These are phyloP conservation scores for Casuarina equisetifolia DNA, from an alignment of 306 rosid species.

Conservation along the genomic window DNA sequence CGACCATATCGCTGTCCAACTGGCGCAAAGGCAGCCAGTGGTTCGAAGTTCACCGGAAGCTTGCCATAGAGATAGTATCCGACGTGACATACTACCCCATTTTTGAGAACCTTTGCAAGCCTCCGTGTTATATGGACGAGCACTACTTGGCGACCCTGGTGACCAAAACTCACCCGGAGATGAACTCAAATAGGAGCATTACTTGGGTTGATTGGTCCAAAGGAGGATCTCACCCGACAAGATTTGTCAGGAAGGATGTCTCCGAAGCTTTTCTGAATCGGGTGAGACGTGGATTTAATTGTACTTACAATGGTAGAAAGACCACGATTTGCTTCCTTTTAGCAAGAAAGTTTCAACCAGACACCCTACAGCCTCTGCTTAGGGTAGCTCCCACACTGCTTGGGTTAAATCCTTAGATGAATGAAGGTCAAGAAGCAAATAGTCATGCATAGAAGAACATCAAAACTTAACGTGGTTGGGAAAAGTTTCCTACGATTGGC, in stretches of 20 bases:
- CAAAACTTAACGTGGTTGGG: too few relatives aligned
- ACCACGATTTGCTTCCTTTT: slow-evolving; percentile 34
- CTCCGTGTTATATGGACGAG: slow-evolving; percentile 45
- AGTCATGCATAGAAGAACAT: too few relatives aligned
- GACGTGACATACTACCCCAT: slow-evolving; percentile 23
- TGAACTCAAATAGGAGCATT: slow-evolving; percentile 32
- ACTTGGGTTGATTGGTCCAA: slow-evolving; percentile 52
- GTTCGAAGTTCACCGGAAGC: slow-evolving; percentile 33
- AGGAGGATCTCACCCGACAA: slow-evolving; percentile 37
- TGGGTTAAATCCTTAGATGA: slow-evolving; percentile 15
- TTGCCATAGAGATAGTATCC: slow-evolving; percentile 33
- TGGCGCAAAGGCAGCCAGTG: slow-evolving; percentile 45
- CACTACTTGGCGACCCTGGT: slow-evolving; percentile 46
- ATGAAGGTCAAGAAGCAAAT: too few relatives aligned
- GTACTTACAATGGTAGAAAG: slow-evolving; percentile 33
- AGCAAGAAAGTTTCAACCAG: slow-evolving; percentile 43
- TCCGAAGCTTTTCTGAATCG: slow-evolving; percentile 21
- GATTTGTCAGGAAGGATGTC: slow-evolving; percentile 24
- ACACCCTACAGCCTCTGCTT: slow-evolving; percentile 29
- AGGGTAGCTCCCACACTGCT: slow-evolving; percentile 21
- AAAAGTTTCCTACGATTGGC: too few relatives aligned
- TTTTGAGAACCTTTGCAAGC: slow-evolving; percentile 29
- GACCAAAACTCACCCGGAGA: slow-evolving; percentile 8
- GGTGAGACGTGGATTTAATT: slow-evolving; percentile 34
- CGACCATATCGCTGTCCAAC: slow-evolving; percentile 15